Evolutionary conservation across 768 basidiomycete species (phyloP).

Genomic region (Macrocybe gigantea): DNA sequence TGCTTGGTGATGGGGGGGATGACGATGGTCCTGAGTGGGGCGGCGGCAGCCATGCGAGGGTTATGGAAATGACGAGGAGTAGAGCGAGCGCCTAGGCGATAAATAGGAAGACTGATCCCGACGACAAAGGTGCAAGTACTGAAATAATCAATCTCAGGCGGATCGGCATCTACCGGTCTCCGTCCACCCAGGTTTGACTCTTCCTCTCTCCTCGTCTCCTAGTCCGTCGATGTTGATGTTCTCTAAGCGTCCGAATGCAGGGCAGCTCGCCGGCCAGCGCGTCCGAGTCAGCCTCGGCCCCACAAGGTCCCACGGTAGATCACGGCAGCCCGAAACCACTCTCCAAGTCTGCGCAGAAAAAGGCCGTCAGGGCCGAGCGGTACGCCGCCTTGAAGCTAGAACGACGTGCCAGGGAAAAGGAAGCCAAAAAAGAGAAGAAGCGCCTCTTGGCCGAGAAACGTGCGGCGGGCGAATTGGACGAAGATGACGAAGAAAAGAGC

Average conservation of each 20-base stretch:
- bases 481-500: constrained; percentile 32
- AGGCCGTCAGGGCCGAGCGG: constrained; percentile 64
- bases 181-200: constrained; percentile 6
- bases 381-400: constrained; percentile 62
- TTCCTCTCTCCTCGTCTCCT: not conserved
- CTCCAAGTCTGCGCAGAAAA: constrained; percentile 79
- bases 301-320: not conserved
- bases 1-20: constrained; percentile 57
- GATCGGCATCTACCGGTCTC: constrained; percentile 40
- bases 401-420: constrained; percentile 72
- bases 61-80: constrained; percentile 11
- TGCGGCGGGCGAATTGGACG: constrained; percentile 58
- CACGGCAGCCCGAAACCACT: constrained; percentile 26
- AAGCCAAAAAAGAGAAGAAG: constrained; percentile 71
- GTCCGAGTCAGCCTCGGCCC: not conserved
- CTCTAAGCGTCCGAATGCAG: constrained; percentile 2
- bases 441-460: constrained; percentile 51
- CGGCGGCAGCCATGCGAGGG: constrained; percentile 24
- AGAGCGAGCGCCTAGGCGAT: constrained; percentile 11
- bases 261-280: not conserved
- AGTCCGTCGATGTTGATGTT: constrained; percentile 3
- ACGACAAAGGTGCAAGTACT: constrained; percentile 15
- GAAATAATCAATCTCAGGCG: constrained; percentile 34
- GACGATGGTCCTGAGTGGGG: constrained; percentile 42
- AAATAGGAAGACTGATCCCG: constrained; percentile 17